Conservation (phyloP, 2,329 filamentous ascomycete genomes). For the Fusarium begoniae region DNA sequence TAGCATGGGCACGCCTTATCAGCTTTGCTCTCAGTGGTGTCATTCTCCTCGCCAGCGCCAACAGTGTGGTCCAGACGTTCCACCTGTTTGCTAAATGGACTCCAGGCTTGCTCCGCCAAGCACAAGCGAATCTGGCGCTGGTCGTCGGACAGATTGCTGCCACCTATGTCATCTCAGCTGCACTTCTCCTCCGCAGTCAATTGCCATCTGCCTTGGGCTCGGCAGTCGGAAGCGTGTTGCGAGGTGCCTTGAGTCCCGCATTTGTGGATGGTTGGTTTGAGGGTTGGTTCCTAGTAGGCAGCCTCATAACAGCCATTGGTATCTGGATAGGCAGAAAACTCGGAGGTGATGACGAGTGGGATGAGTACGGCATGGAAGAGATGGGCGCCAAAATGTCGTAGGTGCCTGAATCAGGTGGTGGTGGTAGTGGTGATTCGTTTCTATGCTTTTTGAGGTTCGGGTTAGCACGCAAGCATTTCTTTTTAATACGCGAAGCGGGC, state of each 20-base stretch:
- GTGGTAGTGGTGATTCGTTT: slow-evolving; percentile 1
- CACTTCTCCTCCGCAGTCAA: slow-evolving; percentile 80
- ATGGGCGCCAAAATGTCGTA: slow-evolving; percentile 74
- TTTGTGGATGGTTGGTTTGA: slow-evolving; percentile 84
- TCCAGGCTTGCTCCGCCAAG: slow-evolving; percentile 75
- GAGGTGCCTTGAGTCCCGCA: slow-evolving; percentile 72
- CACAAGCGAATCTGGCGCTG: slow-evolving; percentile 81
- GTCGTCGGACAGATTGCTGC: slow-evolving; percentile 83
- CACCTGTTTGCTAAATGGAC: slow-evolving; percentile 81
- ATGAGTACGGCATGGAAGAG: slow-evolving; percentile 71
- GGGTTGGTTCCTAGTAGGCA: slow-evolving; percentile 81
- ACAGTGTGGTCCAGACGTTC: slow-evolving; percentile 85
- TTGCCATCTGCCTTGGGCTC: slow-evolving; percentile 80
- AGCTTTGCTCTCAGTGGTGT: slow-evolving; percentile 84
- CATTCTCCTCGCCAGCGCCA: slow-evolving; percentile 83
- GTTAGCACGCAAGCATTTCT: slow-evolving; percentile 15
- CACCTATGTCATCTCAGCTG: slow-evolving; percentile 85
- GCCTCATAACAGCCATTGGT: slow-evolving; percentile 71
- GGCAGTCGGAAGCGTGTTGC: slow-evolving; percentile 79
- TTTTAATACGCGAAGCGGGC: slow-evolving; percentile 6
- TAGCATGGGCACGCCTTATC: slow-evolving; percentile 85
- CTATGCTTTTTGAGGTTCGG: slow-evolving; percentile 5
- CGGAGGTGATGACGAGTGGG: slow-evolving; percentile 65
- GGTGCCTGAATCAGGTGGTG: background rate
- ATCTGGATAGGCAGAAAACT: slow-evolving; percentile 77